These are phyloP conservation scores for Gelatoporia subvermispora DNA, from an alignment of 768 basidiomycete species.

Conservation along the genomic window DNA sequence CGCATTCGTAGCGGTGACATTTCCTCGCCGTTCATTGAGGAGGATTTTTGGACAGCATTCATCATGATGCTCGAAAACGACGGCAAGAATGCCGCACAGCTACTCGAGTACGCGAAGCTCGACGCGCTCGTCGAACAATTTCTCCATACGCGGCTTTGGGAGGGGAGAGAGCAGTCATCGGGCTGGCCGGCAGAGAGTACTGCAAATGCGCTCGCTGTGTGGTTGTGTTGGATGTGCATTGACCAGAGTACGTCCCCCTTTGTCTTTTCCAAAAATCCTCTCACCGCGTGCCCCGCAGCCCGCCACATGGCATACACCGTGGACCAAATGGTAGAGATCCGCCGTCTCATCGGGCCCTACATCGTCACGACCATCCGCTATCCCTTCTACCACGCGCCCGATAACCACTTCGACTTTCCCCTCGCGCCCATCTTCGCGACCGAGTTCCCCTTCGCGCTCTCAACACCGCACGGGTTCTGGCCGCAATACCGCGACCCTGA, in stretches of 20 bases:
- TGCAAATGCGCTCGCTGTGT: conserved; percentile 49
- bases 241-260: conserved; percentile 38
- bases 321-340: conserved; percentile 24
- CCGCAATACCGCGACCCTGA: conserved; percentile 37
- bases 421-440: conserved; percentile 23
- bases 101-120: conserved; percentile 45
- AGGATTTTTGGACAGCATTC: conserved; percentile 45
- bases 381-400: conserved; percentile 51
- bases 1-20: conserved; percentile 29
- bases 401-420: conserved; percentile 55
- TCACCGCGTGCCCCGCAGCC: conserved; percentile 15
- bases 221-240: conserved; percentile 60
- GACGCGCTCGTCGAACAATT: conserved; percentile 41
- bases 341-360: conserved; percentile 36
- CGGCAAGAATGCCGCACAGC: conserved; percentile 55
- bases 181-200: conserved; percentile 58
- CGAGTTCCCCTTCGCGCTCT: conserved; percentile 24
- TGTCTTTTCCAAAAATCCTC: conserved; percentile 4
- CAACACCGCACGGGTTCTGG: conserved; percentile 40
- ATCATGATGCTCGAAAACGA: conserved; percentile 65
- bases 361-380: conserved; percentile 45
- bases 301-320: conserved; percentile 8
- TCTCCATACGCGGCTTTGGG: conserved; percentile 44
- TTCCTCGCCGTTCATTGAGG: conserved; percentile 16
- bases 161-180: conserved; percentile 25